Conservation (phyloP, 1,139 yeast genomes). For the Saccharomyces hybrid region DNA sequence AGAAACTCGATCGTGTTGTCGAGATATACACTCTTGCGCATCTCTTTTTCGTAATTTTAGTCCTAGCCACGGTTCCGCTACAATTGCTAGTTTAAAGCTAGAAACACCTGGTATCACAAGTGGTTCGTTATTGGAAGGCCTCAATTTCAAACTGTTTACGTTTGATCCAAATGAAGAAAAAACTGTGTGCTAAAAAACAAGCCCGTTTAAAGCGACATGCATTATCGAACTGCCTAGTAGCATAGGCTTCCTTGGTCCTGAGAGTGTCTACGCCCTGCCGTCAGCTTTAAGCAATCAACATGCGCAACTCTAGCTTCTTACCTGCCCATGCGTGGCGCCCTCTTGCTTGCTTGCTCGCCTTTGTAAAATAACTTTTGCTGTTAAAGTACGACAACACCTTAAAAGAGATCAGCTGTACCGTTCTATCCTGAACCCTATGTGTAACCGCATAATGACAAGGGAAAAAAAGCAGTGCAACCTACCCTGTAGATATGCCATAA, state of each 20-base stretch:
- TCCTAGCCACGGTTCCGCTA: neutral
- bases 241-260: neutral
- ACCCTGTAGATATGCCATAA: neutral
- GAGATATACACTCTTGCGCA: conserved; percentile 10
- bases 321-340: neutral
- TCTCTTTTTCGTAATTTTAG: neutral
- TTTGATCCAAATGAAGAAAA: neutral
- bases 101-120: neutral
- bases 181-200: neutral
- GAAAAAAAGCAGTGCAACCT: neutral
- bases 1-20: conserved; percentile 33
- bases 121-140: neutral
- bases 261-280: neutral
- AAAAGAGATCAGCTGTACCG: neutral
- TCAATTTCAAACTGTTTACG: neutral
- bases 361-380: neutral
- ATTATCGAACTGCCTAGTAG: neutral
- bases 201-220: neutral
- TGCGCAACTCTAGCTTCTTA: neutral
- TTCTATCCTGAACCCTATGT: neutral
- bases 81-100: neutral
- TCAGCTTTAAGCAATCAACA: neutral
- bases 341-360: neutral
- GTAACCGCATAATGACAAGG: neutral
- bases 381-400: neutral